A percentile compares a stretch with the other conserved stretches of the same genome.
Conservation (phyloP, 2,329 filamentous ascomycete species). For the Cercospora citrullina region DNA sequence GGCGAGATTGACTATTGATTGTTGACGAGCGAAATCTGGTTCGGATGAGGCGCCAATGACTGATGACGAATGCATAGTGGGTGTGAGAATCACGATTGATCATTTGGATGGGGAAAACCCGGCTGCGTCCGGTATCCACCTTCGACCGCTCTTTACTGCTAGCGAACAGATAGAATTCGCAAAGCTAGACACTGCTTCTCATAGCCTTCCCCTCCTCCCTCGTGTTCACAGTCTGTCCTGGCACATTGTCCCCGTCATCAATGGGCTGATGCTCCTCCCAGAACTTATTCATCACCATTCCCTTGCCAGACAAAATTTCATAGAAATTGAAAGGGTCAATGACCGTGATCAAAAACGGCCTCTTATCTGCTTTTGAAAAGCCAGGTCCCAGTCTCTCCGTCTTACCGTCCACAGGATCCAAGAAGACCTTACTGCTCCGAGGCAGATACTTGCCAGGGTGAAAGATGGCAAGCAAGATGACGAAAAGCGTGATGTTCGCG, state of each 20-base stretch:
- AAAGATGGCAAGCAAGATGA: slow-evolving; percentile 52
- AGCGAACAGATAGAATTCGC: not conserved
- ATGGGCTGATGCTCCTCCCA: slow-evolving; percentile 32
- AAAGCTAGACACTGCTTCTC: not conserved
- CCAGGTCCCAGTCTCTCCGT: slow-evolving; percentile 46
- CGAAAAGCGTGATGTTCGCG: slow-evolving; percentile 54
- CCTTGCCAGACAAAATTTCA: slow-evolving; percentile 29
- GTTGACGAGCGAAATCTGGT: not conserved
- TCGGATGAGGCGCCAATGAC: not conserved
- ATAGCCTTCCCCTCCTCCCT: not conserved
- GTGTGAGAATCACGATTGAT: not conserved
- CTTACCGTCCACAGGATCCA: slow-evolving; percentile 51
- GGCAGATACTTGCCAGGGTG: slow-evolving; percentile 55
- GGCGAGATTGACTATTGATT: not conserved
- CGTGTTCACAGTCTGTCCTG: not conserved
- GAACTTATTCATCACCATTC: slow-evolving; percentile 29
- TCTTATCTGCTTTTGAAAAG: slow-evolving; percentile 32
- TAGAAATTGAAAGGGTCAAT: slow-evolving; percentile 37
- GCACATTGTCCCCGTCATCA: slow-evolving; percentile 13
- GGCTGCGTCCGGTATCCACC: not conserved
- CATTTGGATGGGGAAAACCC: not conserved
- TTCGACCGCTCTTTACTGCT: not conserved
- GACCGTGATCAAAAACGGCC: slow-evolving; percentile 30
- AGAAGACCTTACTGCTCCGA: slow-evolving; percentile 52
- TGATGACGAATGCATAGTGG: not conserved